Conservation (phyloP, 805 yeast species). For the Pichia membranifaciens region DNA sequence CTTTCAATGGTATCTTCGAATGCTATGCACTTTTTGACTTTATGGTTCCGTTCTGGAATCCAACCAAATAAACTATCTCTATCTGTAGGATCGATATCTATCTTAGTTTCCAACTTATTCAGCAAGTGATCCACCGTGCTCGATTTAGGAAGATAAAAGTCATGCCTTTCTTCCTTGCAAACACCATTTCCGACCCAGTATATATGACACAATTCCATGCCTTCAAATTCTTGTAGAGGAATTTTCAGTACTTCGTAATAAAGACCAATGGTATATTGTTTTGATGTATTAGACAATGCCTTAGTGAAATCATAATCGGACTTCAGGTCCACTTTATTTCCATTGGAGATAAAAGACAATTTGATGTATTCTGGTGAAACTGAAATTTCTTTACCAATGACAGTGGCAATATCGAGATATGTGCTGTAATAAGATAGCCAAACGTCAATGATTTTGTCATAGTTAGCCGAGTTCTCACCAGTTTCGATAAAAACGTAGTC, state of each 20-base stretch:
- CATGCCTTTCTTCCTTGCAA: constrained; percentile 61
- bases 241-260: constrained; percentile 75
- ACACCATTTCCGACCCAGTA: constrained; percentile 71
- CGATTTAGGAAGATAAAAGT: constrained; percentile 60
- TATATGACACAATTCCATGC: constrained; percentile 58
- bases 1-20: constrained; percentile 34
- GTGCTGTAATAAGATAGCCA: constrained; percentile 63
- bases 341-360: constrained; percentile 53
- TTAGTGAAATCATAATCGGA: constrained; percentile 31
- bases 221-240: constrained; percentile 71
- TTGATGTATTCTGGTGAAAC: constrained; percentile 59
- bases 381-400: constrained; percentile 48
- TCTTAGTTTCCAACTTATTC: constrained; percentile 48
- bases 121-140: constrained; percentile 52
- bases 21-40: constrained; percentile 29
- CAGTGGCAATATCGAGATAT: constrained; percentile 55
- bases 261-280: constrained; percentile 40
- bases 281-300: constrained; percentile 40
- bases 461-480: constrained; percentile 18
- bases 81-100: constrained; percentile 44
- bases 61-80: constrained; percentile 48
- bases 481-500: constrained; percentile 41
- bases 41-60: constrained; percentile 38
- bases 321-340: constrained; percentile 50
- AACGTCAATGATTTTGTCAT: constrained; percentile 38